Evolutionary conservation across 2,329 filamentous ascomycete species (phyloP).

Genomic region (Phaeomoniella chlamydospora): DNA sequence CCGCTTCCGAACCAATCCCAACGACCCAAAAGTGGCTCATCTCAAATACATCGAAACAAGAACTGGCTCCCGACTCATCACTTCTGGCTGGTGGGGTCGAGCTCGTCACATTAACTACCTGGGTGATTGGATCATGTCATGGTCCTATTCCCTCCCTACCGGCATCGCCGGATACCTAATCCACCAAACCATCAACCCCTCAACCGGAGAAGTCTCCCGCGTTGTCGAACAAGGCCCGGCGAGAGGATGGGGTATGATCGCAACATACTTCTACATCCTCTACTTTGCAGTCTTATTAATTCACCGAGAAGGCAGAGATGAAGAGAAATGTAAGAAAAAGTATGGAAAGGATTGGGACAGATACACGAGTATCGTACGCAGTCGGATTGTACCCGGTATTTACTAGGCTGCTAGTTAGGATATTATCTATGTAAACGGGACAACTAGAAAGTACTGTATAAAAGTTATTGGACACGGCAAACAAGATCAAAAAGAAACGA

Average conservation of each 20-base stretch:
- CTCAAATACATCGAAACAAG: slow-evolving; percentile 78
- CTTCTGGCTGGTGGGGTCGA: slow-evolving; percentile 84
- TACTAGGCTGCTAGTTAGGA: slow-evolving; percentile 42
- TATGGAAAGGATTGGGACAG: slow-evolving; percentile 86
- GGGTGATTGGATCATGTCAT: slow-evolving; percentile 87
- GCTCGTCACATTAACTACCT: slow-evolving; percentile 93
- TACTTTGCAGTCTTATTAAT: slow-evolving; percentile 82
- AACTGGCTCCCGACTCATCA: slow-evolving; percentile 65
- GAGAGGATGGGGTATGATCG: slow-evolving; percentile 68
- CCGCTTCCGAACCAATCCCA: slow-evolving; percentile 73
- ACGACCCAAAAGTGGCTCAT: slow-evolving; percentile 63
- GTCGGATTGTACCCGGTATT: slow-evolving; percentile 68
- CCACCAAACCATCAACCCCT: slow-evolving; percentile 24
- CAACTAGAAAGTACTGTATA: too few species aligned
- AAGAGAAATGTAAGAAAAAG: slow-evolving; percentile 80
- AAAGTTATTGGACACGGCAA: too few species aligned
- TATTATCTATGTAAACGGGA: too few species aligned
- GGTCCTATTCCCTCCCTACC: slow-evolving; percentile 80
- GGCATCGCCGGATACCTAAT: slow-evolving; percentile 71
- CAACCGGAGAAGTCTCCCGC: slow-evolving; percentile 38
- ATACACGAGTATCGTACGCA: slow-evolving; percentile 72
- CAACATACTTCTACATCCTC: slow-evolving; percentile 89
- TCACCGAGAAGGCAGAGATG: slow-evolving; percentile 75
- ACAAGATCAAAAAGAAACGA: too few species aligned
- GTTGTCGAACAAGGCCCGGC: slow-evolving; percentile 58